phyloP scores from a whole-genome alignment of 2,329 filamentous ascomycete genomes.

The Phaeosphaeriaceae sp. region DNA sequence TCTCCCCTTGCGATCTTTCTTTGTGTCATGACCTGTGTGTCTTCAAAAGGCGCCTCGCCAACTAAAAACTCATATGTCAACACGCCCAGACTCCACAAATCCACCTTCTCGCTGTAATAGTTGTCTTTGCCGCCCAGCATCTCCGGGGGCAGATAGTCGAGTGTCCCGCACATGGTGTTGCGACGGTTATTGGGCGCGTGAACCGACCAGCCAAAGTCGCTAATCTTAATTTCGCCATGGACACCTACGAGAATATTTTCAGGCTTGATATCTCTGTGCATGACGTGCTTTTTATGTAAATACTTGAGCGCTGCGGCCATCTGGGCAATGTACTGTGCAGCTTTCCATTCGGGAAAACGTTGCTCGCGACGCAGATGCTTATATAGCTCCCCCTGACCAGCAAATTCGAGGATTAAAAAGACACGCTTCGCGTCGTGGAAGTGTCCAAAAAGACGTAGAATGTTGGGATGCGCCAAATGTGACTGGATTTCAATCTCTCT shows the following conservation, averaged over 20 bases:
- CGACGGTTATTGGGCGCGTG: conserved; percentile 94
- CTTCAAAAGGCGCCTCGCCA: conserved; percentile 95
- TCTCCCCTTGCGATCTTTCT: conserved; percentile 85
- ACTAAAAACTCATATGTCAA: conserved; percentile 96
- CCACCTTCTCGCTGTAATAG: conserved; percentile 93
- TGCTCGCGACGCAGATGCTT: conserved; percentile 81
- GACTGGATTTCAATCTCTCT: conserved; percentile 90
- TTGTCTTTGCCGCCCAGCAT: conserved; percentile 90
- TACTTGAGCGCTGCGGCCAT: conserved; percentile 91
- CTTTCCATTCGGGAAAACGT: conserved; percentile 84
- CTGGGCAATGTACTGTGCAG: conserved; percentile 85
- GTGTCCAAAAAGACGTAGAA: conserved; percentile 82
- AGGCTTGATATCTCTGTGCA: conserved; percentile 96
- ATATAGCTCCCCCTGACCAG: conserved; percentile 84
- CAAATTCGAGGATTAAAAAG: conserved; percentile 86
- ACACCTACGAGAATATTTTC: conserved; percentile 97
- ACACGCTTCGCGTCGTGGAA: conserved; percentile 90
- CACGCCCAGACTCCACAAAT: conserved; percentile 94
- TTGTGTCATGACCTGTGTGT: conserved; percentile 93
- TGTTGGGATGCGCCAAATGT: conserved; percentile 85
- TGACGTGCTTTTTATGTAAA: conserved; percentile 95
- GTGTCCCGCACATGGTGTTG: conserved; percentile 94
- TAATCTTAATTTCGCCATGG: conserved; percentile 98
- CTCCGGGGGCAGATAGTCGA: conserved; percentile 97
- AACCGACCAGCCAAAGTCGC: conserved; percentile 97